Percentiles rank a stretch among this genome's conserved stretches.
phyloP scores from a whole-genome alignment of 108 stramenopile genomes.

The Bacterosira constricta region DNA sequence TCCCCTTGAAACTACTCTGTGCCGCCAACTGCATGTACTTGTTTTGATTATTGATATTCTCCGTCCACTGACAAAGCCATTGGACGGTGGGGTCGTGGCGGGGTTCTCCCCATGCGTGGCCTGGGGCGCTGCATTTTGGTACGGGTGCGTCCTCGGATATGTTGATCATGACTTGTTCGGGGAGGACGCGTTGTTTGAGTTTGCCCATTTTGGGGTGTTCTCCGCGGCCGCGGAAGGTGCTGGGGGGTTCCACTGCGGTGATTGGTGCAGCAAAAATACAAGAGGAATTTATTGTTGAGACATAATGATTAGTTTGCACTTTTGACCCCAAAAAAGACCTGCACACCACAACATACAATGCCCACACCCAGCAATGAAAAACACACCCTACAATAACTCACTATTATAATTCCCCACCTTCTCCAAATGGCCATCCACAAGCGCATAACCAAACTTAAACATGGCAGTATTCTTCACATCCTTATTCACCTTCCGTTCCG shows the following conservation, averaged over 20 bases:
- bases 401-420: conserved; percentile 90
- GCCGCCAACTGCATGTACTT: conserved; percentile 99
- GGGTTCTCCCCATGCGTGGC: conserved; percentile 95
- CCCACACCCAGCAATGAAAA: no score
- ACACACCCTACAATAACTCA: conserved; percentile 2
- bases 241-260: conserved; percentile 89
- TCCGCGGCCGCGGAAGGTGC: conserved; percentile 98
- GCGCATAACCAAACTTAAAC: conserved; percentile 88
- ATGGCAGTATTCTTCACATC: conserved; percentile 79
- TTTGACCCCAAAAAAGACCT: no score
- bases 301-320: no score
- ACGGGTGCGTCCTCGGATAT: conserved; percentile 83
- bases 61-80: conserved; percentile 98
- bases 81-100: conserved; percentile 97
- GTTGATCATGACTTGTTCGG: conserved; percentile 92
- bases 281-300: no score
- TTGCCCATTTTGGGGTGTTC: conserved; percentile 99
- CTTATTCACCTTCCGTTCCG: conserved; percentile 91
- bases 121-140: conserved; percentile 91
- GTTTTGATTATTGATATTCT: conserved; percentile 93
- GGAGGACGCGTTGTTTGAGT: conserved; percentile 90
- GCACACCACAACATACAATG: no score
- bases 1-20: conserved; percentile 98
- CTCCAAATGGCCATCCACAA: conserved; percentile 98
- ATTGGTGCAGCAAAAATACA: no score